These are phyloP conservation scores for Plantago coronopus DNA, from an alignment of 305 asterid genomes.

Conservation along the genomic window DNA sequence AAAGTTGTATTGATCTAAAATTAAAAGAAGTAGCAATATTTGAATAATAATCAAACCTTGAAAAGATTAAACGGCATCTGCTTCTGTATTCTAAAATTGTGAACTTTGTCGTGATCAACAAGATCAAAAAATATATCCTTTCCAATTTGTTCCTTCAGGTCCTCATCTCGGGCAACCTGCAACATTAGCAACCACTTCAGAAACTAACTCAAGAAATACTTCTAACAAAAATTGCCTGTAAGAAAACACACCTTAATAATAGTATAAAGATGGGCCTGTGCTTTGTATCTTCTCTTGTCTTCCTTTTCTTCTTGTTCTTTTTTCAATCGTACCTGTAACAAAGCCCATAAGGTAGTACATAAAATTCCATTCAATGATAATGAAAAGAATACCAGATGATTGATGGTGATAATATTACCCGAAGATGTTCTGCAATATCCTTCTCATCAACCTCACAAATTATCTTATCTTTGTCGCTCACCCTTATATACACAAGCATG, in stretches of 20 bases:
- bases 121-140: conserved; percentile 88
- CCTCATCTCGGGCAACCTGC: conserved; percentile 97
- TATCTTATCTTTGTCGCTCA: conserved; percentile 89
- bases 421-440: conserved; percentile 89
- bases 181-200: conserved; percentile 21
- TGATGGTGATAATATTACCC: conserved; percentile 41
- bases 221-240: conserved; percentile 13
- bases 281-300: conserved; percentile 88
- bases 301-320: conserved; percentile 81
- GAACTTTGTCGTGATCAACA: conserved; percentile 95
- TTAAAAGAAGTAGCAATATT: conserved; percentile 1
- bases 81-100: conserved; percentile 82
- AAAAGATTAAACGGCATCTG: conserved; percentile 66
- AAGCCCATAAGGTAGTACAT: conserved; percentile 17
- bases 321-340: conserved; percentile 49
- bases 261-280: conserved; percentile 90
- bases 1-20: conserved; percentile 6
- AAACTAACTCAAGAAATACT: conserved; percentile 18
- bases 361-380: conserved; percentile 17
- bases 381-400: conserved; percentile 14
- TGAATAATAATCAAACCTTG: conserved; percentile 34
- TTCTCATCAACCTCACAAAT: conserved; percentile 94
- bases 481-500: conserved; percentile 97
- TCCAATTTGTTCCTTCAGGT: conserved; percentile 83
- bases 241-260: conserved; percentile 67